Evolutionary conservation across 2,329 filamentous ascomycete genomes (phyloP).

Genomic region (Aspergillus piperis): DNA sequence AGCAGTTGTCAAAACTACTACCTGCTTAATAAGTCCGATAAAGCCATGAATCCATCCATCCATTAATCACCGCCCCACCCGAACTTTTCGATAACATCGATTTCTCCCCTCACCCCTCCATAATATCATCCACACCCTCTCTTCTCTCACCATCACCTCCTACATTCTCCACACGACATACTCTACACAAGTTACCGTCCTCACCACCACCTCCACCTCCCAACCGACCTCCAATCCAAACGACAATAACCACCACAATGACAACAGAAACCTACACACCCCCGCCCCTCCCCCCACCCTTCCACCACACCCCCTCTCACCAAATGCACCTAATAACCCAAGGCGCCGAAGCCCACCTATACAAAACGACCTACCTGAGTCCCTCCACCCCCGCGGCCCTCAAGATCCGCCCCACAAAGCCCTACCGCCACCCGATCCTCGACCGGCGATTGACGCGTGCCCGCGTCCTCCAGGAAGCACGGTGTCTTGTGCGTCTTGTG

Average conservation of each 20-base stretch:
- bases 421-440: conserved; percentile 86
- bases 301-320: conserved; percentile 56
- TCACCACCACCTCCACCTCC: background rate
- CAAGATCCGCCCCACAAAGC: conserved; percentile 88
- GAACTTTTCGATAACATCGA: conserved; percentile 3
- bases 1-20: no score
- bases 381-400: conserved; percentile 71
- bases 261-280: background rate
- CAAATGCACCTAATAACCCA: conserved; percentile 76
- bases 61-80: background rate
- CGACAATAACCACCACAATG: background rate
- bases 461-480: conserved; percentile 83
- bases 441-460: conserved; percentile 84
- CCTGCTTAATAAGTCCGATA: background rate
- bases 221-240: background rate
- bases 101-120: background rate
- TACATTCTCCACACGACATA: background rate
- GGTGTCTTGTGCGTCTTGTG: conserved; percentile 76
- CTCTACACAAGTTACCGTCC: background rate
- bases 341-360: conserved; percentile 93
- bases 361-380: conserved; percentile 77
- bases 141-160: background rate
- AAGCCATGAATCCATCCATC: background rate
- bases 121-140: background rate
- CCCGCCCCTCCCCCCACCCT: conserved; percentile 60